Percentiles rank a stretch among this genome's conserved stretches.
Conservation (phyloP, 2,329 filamentous ascomycete species). For the Paradendryphiella salina region DNA sequence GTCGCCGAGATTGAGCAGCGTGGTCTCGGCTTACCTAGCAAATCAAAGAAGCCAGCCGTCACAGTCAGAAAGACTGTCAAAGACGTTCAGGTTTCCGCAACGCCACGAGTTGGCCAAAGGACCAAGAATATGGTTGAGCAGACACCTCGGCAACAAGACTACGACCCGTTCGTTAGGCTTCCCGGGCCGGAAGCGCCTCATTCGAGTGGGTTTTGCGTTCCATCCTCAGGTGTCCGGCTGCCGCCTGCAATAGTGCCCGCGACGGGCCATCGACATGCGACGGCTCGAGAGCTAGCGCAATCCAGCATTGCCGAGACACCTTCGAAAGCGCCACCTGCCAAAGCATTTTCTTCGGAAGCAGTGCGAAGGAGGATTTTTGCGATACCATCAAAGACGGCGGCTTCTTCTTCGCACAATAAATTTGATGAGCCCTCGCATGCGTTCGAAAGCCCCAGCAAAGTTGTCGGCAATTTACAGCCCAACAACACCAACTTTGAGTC, state of each 20-base stretch:
- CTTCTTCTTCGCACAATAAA: constrained; percentile 5
- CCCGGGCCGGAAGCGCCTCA: constrained; percentile 21
- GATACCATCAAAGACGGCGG: constrained; percentile 36
- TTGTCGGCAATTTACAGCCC: constrained; percentile 17
- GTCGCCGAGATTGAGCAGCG: constrained; percentile 69
- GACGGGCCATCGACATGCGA: constrained; percentile 36
- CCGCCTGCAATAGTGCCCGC: constrained; percentile 30
- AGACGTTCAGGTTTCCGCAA: constrained; percentile 50
- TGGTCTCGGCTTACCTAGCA: constrained; percentile 28
- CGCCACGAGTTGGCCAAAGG: constrained; percentile 45
- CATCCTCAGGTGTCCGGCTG: constrained; percentile 47
- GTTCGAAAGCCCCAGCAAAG: constrained; percentile 34
- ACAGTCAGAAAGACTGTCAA: constrained; percentile 35
- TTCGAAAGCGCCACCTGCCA: constrained; percentile 45
- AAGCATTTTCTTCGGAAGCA: constrained; percentile 30
- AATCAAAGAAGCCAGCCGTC: constrained; percentile 35
- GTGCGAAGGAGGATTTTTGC: constrained; percentile 38
- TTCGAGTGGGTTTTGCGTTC: constrained; percentile 44
- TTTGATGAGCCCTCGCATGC: constrained; percentile 10
- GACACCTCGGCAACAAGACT: constrained; percentile 34
- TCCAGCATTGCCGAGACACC: constrained; percentile 49
- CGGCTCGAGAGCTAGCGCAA: constrained; percentile 35
- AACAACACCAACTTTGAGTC: constrained; percentile 8
- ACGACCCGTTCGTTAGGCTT: constrained; percentile 30
- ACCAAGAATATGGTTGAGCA: constrained; percentile 40